phyloP scores from a whole-genome alignment of 2,329 filamentous ascomycete genomes.

The Aspergillus uvarum region DNA sequence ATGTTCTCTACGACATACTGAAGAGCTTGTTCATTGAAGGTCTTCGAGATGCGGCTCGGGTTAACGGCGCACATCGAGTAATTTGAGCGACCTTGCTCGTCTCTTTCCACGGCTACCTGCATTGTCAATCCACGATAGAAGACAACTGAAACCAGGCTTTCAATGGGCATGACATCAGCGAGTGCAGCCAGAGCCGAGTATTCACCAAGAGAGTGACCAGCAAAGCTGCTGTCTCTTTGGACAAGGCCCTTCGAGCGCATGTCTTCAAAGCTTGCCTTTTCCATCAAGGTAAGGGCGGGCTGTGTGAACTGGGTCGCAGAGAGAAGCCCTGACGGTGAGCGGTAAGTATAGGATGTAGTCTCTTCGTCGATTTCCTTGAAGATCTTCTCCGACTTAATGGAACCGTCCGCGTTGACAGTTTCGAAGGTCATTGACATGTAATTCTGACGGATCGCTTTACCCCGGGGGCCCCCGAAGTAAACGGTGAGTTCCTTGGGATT shows the following conservation, averaged over 20 bases:
- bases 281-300: conserved; percentile 95
- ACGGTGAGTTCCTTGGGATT: conserved; percentile 99
- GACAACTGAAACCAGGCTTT: conserved; percentile 94
- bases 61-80: conserved; percentile 99
- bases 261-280: conserved; percentile 99
- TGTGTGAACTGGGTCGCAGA: conserved; percentile 99
- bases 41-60: conserved; percentile 96
- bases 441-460: conserved; percentile 96
- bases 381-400: conserved; percentile 97
- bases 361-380: conserved; percentile 96
- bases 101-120: conserved; percentile 98
- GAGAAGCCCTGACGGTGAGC: conserved; percentile 87
- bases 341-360: conserved; percentile 95
- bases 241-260: conserved; percentile 98
- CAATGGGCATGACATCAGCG: conserved; percentile 99
- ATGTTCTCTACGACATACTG: conserved; percentile 97
- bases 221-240: conserved; percentile 93
- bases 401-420: conserved; percentile 87
- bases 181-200: conserved; percentile 95
- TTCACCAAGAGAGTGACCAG: conserved; percentile 95
- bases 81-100: conserved; percentile 88
- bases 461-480: conserved; percentile 93
- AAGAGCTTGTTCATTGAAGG: conserved; percentile 95
- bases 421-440: conserved; percentile 99
- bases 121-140: conserved; percentile 99